Evolutionary conservation across 768 basidiomycete species (phyloP), one percentile per base, ranked within the genome.

Genomic region (Leccinum subgranulosum): DNA sequence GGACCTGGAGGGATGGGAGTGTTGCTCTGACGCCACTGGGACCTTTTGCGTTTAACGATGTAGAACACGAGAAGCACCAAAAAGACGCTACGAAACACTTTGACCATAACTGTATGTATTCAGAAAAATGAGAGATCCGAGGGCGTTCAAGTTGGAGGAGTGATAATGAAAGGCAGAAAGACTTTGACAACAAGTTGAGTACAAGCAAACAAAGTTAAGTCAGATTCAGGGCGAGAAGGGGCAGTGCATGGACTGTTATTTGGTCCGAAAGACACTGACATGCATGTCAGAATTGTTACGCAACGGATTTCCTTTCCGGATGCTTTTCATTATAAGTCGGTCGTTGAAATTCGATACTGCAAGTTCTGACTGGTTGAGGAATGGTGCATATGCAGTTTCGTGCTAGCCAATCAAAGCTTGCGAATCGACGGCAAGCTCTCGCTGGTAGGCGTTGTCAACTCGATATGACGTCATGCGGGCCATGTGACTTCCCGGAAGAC

Each of bases 1-100:
- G 85, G 84, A 19, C 83, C 84, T 36, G 79, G 80, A 48, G 79
- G 80, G 28, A 82, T 73, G 19, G 73, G 63, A 41, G 47, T n/a
- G 7, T 54, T 54, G 11, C 19, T 31, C 4, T 46, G 49, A 14
- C 27, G 51, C 12, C 29, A 51, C 14, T 34, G 48, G 28, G 55
- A 21, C n/a, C 34, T 10, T 19, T 29, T 49, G 52, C 60, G 51
- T 55, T 36, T 54, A 8, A 34, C 12, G n/a, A 67, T 28, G 29
- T 61, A 67, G 5, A 69, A 39, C 12, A 53, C 34, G 10, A 56
- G 21, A 19, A 69, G 45, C 29, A 67, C 46, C 7, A 62, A 14
- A 25, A 62, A 29, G 41, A 47, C 31, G 25, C 47, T 12, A 12
- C 27, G 36, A 17, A 60, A 29, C 12, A 17, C 29, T 25, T 33